Evolutionary conservation across 2,329 filamentous ascomycete genomes (phyloP).

Genomic region (Leptodontidium sp.): DNA sequence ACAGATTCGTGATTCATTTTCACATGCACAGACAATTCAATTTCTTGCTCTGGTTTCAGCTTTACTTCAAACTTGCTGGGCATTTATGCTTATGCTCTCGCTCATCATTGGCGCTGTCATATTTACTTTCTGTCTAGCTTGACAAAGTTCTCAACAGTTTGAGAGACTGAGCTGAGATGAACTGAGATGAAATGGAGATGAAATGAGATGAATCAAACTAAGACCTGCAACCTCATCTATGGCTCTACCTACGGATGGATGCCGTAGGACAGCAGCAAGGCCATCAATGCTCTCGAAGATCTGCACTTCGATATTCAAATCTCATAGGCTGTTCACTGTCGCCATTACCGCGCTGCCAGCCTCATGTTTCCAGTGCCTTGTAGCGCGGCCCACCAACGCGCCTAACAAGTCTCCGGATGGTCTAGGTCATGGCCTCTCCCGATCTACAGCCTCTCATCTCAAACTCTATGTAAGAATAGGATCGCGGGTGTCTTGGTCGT

Average conservation of each 20-base stretch:
- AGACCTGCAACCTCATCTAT: conserved; percentile 21
- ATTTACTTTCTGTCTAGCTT: conserved; percentile 17
- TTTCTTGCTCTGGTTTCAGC: neutral
- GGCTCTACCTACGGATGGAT: conserved; percentile 15
- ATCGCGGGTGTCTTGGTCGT: conserved; percentile 39
- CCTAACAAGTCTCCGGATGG: conserved; percentile 24
- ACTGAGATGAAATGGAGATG: conserved; percentile 17
- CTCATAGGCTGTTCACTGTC: conserved; percentile 27
- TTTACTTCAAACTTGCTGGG: neutral
- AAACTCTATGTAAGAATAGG: conserved; percentile 31
- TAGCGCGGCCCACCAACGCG: conserved; percentile 37
- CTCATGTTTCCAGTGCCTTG: conserved; percentile 34
- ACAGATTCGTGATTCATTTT: neutral
- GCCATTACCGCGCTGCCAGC: conserved; percentile 32
- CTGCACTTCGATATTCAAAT: conserved; percentile 5
- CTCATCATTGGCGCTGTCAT: conserved; percentile 19
- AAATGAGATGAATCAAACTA: conserved; percentile 22
- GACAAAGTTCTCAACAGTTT: conserved; percentile 13
- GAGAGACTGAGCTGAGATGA: conserved; percentile 4
- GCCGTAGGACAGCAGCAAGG: conserved; percentile 19
- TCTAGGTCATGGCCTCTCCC: neutral
- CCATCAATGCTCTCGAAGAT: conserved; percentile 31
- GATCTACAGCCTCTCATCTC: conserved; percentile 31
- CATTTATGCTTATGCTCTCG: neutral
- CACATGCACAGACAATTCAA: neutral